Evolutionary conservation across 208 protist genomes (phyloP).

Genomic region (Trichomonas tenax): DNA sequence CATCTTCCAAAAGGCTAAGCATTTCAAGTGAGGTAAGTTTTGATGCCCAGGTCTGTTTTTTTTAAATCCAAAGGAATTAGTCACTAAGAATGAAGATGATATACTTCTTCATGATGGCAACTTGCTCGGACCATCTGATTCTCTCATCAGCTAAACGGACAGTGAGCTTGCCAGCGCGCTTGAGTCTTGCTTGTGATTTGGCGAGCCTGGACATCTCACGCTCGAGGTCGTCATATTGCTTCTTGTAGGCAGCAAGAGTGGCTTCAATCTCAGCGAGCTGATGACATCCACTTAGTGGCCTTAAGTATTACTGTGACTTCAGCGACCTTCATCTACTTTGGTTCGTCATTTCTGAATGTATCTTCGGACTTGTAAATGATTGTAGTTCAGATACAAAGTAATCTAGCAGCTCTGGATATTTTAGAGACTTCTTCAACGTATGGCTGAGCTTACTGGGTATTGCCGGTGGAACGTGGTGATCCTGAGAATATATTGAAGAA

Average conservation of each 20-base stretch:
- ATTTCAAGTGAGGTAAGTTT: too few relatives aligned
- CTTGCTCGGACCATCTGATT: slow-evolving; percentile 20
- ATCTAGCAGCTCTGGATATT: slow-evolving; percentile 71
- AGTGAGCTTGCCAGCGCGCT: slow-evolving; percentile 76
- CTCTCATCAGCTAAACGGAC: slow-evolving; percentile 39
- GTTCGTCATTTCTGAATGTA: slow-evolving; percentile 69
- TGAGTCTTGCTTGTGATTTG: slow-evolving; percentile 37
- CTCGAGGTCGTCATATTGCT: slow-evolving; percentile 1
- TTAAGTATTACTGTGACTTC: slow-evolving; percentile 66
- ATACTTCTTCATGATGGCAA: slow-evolving; percentile 21
- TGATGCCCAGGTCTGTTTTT: too few relatives aligned
- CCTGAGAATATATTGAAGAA: slow-evolving; percentile 71
- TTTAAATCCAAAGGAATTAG: slow-evolving; percentile 79
- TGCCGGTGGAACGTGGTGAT: slow-evolving; percentile 31
- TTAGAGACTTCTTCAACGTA: slow-evolving; percentile 53
- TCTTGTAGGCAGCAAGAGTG: slow-evolving; percentile 43
- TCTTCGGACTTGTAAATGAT: slow-evolving; percentile 55
- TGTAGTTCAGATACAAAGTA: slow-evolving; percentile 76
- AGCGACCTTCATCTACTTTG: slow-evolving; percentile 65
- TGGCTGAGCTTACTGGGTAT: neutral
- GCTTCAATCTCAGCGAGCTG: slow-evolving; percentile 61
- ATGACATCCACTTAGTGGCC: slow-evolving; percentile 58
- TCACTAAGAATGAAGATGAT: slow-evolving; percentile 64
- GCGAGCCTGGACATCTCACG: neutral
- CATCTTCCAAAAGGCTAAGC: too few relatives aligned